Conservation (phyloP, 2,329 filamentous ascomycete genomes). For the Colletotrichum costaricense region DNA sequence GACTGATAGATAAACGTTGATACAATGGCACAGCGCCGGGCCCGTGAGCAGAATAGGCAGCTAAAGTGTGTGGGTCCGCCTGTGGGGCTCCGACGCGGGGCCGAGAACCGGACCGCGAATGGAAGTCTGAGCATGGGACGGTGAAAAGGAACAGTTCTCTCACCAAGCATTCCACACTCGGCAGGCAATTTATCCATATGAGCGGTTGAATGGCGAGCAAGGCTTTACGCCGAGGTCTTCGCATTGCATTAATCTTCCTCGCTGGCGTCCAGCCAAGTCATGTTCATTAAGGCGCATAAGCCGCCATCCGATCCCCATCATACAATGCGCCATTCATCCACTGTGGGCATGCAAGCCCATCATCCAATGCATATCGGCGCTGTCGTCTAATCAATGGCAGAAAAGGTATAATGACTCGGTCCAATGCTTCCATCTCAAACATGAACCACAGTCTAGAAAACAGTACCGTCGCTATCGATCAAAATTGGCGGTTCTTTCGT, state of each 20-base stretch:
- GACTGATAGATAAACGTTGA: background rate
- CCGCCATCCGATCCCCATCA: conserved; percentile 13
- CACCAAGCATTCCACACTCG: background rate
- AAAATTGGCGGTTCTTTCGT: conserved; percentile 97
- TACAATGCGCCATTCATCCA: conserved; percentile 16
- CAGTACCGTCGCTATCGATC: conserved; percentile 95
- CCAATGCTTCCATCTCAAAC: conserved; percentile 23
- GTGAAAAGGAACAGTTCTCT: background rate
- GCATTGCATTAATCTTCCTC: conserved; percentile 13
- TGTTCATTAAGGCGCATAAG: conserved; percentile 28
- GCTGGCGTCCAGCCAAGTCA: conserved; percentile 9
- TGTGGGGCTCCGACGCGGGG: conserved; percentile 11
- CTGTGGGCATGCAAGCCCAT: background rate
- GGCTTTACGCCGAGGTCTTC: conserved; percentile 6
- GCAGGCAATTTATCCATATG: background rate
- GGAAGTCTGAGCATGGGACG: too few relatives aligned
- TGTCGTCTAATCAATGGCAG: conserved; percentile 21
- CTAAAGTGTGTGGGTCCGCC: background rate
- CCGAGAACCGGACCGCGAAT: background rate
- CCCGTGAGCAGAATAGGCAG: conserved; percentile 8
- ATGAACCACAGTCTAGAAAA: conserved; percentile 73
- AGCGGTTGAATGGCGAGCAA: background rate
- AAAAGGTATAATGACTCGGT: conserved; percentile 33
- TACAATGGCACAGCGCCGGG: background rate
- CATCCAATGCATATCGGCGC: conserved; percentile 1